Conservation (phyloP, 2,329 filamentous ascomycete genomes). For the Fusarium lateritium region DNA sequence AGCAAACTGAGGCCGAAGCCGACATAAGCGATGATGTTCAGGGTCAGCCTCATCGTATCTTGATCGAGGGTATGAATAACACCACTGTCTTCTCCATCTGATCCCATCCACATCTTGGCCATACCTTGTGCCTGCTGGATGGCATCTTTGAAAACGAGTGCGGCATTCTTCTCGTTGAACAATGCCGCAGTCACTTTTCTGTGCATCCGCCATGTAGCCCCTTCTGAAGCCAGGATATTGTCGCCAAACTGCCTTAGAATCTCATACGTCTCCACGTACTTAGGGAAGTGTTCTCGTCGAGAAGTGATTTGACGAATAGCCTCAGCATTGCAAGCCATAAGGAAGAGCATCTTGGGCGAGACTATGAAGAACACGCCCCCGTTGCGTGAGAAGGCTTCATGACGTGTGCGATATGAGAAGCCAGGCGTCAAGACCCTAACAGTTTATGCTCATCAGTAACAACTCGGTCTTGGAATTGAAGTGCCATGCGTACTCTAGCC, state of each 20-base stretch:
- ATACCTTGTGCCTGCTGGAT: conserved; percentile 74
- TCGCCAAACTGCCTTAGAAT: conserved; percentile 70
- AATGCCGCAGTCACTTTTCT: conserved; percentile 79
- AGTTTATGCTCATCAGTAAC: conserved; percentile 21
- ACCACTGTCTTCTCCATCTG: conserved; percentile 36
- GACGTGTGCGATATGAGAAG: conserved; percentile 70
- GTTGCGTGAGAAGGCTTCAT: conserved; percentile 70
- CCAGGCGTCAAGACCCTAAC: conserved; percentile 70
- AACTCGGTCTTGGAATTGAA: not conserved
- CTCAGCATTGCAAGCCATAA: conserved; percentile 75
- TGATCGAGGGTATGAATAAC: conserved; percentile 71
- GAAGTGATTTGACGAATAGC: conserved; percentile 76
- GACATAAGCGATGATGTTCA: conserved; percentile 74
- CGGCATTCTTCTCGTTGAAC: conserved; percentile 84
- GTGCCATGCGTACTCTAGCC: conserved; percentile 68
- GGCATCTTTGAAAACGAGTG: conserved; percentile 74
- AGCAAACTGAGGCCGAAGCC: conserved; percentile 76
- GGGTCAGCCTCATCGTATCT: conserved; percentile 75
- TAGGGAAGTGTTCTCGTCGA: conserved; percentile 78
- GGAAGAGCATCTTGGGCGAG: conserved; percentile 65
- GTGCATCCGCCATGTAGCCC: conserved; percentile 78
- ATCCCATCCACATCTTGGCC: conserved; percentile 70
- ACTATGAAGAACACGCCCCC: conserved; percentile 78
- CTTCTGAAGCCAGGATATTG: conserved; percentile 81
- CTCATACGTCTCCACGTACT: conserved; percentile 55